phyloP scores from a whole-genome alignment of 306 rosid species.

The Trifolium pratense region DNA sequence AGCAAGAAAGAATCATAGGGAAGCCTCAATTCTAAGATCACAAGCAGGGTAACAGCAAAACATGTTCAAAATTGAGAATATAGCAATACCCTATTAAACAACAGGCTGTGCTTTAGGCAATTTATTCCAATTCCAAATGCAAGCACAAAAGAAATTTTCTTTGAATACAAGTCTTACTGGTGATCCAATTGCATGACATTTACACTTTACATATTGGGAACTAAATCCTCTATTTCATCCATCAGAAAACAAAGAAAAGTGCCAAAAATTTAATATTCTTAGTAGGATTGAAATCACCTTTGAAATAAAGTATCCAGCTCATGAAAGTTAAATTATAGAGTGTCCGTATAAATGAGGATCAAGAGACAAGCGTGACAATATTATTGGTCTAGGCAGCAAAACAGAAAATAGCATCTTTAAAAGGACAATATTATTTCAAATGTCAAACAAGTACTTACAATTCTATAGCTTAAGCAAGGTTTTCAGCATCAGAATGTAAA shows the following conservation, averaged over 20 bases:
- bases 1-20: slow-evolving; percentile 11
- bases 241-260: slow-evolving; percentile 8
- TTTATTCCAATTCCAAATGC: slow-evolving; percentile 21
- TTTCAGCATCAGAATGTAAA: slow-evolving; percentile 18
- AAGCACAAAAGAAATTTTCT: slow-evolving; percentile 24
- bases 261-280: background rate
- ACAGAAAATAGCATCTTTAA: slow-evolving; percentile 3
- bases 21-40: slow-evolving; percentile 23
- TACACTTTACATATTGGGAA: slow-evolving; percentile 8
- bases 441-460: slow-evolving; percentile 26
- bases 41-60: background rate
- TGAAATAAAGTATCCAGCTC: background rate
- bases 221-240: slow-evolving; percentile 34
- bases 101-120: slow-evolving; percentile 9
- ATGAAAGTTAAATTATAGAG: background rate
- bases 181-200: slow-evolving; percentile 1
- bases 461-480: slow-evolving; percentile 19
- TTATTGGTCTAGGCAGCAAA: slow-evolving; percentile 15
- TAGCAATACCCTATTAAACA: background rate
- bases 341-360: slow-evolving; percentile 11
- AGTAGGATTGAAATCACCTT: slow-evolving; percentile 7
- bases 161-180: background rate
- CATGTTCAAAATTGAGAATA: background rate
- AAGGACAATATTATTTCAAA: background rate
- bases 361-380: slow-evolving; percentile 16